Percentiles rank a stretch among this genome's conserved stretches.
Evolutionary conservation across 2,329 filamentous ascomycete genomes (phyloP).

Genomic region (Neoscytalidium dimidiatum): DNA sequence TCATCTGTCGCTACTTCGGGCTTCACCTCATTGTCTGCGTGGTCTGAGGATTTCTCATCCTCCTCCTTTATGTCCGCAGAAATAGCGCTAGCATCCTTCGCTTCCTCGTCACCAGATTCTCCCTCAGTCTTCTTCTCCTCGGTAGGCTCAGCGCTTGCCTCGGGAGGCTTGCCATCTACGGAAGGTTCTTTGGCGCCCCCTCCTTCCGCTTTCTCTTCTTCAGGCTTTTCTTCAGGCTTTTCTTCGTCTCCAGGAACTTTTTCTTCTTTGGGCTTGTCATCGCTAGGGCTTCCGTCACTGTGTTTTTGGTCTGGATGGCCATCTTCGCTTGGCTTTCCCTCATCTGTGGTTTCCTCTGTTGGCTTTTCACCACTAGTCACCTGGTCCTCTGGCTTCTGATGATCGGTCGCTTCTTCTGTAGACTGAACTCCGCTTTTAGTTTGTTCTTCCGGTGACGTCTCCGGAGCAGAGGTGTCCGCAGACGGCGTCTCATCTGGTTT

Average conservation of each 20-base stretch:
- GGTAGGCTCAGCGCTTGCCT: neutral
- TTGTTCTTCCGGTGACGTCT: neutral
- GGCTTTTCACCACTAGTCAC: neutral
- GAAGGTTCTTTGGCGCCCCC: neutral
- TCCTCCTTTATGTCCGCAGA: neutral
- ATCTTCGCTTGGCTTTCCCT: neutral
- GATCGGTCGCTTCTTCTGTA: neutral
- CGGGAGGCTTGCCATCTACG: neutral
- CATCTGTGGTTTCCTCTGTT: neutral
- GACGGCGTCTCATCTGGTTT: neutral
- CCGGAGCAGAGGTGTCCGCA: neutral
- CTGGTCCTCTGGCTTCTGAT: neutral
- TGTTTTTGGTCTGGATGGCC: neutral
- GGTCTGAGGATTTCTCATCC: neutral
- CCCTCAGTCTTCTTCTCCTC: neutral
- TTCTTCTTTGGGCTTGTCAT: neutral
- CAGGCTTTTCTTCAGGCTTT: neutral
- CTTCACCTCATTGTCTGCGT: too few relatives aligned
- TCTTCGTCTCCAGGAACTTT: neutral
- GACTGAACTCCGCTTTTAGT: neutral
- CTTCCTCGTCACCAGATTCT: neutral
- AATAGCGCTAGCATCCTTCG: neutral
- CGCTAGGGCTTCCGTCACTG: neutral
- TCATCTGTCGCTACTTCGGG: neutral
- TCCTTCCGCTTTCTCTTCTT: neutral